Base-by-base conservation (phyloP, 1,284 basidiomycete species). In the Ceratobasidium sp. region DNA sequence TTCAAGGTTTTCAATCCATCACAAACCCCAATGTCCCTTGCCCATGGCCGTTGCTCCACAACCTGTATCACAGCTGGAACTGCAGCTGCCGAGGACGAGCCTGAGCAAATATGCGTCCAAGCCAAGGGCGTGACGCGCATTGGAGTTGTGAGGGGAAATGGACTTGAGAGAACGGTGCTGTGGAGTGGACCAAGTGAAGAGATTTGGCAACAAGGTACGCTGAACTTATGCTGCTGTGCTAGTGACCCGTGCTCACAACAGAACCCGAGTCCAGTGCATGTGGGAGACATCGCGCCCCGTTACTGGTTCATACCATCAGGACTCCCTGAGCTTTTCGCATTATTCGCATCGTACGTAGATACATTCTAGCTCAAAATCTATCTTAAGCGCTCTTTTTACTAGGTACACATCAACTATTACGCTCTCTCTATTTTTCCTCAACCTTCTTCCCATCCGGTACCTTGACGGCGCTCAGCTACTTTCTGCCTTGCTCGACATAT, bases 141-240 rank as follows among this genome's bases (percentile, higher is more conserved):
- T 44, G 46, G 65, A 44, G 28, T 52, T 28, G 12, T 77, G 26
- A 20, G 28, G 38, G 13, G 20, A 74, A 67, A 23, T n/a, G 3
- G 78, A 81, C 10, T 78, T 78, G 2, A 81, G 28, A 82, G 84
- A 17, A 84, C 88, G 0, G 83, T 94, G 2, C 82, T 94, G 0
- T 94, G 93, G 93, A 90, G 87, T 78, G 93, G 93, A 0, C 90
- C 91, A 0, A 84, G 83, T n/a, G 81, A 81, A n/a, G 92, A 94
- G 83, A 86, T 94, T 0, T 89, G 87, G 84, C 89, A 92, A 67
- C 89, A 93, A 87, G 89, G 93, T 92, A 62, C n/a, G 86, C 80
- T 4, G 33, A 13, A n/a, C n/a, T 65, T 74, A 48, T n/a, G 10
- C 23, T 66, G 5, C 17, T 61, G 40, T 10, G n/a, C 28, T 57